Base-by-base conservation (phyloP, 495 filamentous ascomycete species). In the Venustampulla echinocandica region DNA sequence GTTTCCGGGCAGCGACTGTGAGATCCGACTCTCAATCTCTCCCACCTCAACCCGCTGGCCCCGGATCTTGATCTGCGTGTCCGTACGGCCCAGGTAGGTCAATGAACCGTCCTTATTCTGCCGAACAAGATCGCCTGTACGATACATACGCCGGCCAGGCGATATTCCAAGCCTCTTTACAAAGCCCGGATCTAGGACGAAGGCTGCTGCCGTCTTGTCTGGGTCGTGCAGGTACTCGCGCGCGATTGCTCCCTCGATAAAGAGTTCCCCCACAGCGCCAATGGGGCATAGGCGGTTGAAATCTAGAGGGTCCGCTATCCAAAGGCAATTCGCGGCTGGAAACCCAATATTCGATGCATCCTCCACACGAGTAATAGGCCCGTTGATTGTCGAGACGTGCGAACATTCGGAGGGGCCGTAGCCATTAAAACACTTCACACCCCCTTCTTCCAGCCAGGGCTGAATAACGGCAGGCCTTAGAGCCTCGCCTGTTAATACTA, bases 191-290 rank as follows among this genome's bases (percentile, higher is more conserved):
- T 57, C n/a, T 15, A 22, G 40, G 21, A 53, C 53, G 17, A 80
- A 60, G 0, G 63, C 37, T 7, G n/a, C 39, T 15, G 9, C 15
- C 4, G 43, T 55, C 15, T 55, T 50, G 13, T n/a, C n/a, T 7
- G 39, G 30, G 15, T 47, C 37, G 18, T 60, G 55, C 4, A 81
- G 58, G 46, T 82, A 82, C 0, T 68, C 69, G 0, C 61, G 57
- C 11, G 67, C 69, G 10, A 82, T 59, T 22, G 73, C 61, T 0
- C 80, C 79, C 62, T 82, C 79, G 15, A 85, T 65, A 1, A 76
- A 56, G 19, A 84, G 54, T 54, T 84, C 81, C 25, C 81, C 81
- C 27, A 78, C 60, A 4, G 64, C 62, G 15, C 81, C 81, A 11
- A 82, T 57, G 0, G 79, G 74, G 18, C 74, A 63, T 10, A 85